Evolutionary conservation across 345 rosid species (phyloP), one percentile per base, ranked within the genome.

Genomic region (Syzygium grande): DNA sequence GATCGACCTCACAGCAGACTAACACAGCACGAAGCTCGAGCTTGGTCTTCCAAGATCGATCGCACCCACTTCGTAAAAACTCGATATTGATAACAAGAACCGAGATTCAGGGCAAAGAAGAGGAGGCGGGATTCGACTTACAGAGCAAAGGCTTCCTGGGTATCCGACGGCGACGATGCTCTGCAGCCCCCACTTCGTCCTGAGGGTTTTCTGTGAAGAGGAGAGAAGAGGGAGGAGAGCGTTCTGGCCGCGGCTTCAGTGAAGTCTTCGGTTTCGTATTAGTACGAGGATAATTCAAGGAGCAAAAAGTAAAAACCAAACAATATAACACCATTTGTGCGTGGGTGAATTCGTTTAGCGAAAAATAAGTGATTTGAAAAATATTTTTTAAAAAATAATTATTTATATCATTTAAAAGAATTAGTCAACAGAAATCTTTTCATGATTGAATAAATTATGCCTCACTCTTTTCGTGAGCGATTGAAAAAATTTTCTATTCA

Each of bases 341-440:
- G 1, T 6, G 1, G 46, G 1, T 43, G 1, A 4, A 43, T 43
- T 43, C 46, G 46, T 43, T 43, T 43, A 1, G 1, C 7, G 3
- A 43, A 43, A 43, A 5, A 43, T 43, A 43, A 43, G 5, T 43
- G 5, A 43, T 43, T 43, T 43, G 1, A 43, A 43, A 43, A 43
- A 43, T 43, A 43, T 43, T 43, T 43, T 43, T 43, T 1, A 1
- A 43, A 43, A 43, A 43, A 5, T 43, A 6, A 43, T 43, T 43
- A 5, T 1, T 43, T 43, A 43, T 43, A 43, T 43, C 7, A 43
- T 43, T 43, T 43, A 43, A 1, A 38, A 38, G 3, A 38, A 38
- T 38, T 38, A 38, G 41, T 43, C 1, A 43, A 43, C 7, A 4
- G 6, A 43, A 43, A 43, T 43, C 5, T 1, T 43, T 43, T 43